Base-by-base conservation (phyloP, 192 early-diverging fungal species). In the Tieghemiomyces parasiticus region DNA sequence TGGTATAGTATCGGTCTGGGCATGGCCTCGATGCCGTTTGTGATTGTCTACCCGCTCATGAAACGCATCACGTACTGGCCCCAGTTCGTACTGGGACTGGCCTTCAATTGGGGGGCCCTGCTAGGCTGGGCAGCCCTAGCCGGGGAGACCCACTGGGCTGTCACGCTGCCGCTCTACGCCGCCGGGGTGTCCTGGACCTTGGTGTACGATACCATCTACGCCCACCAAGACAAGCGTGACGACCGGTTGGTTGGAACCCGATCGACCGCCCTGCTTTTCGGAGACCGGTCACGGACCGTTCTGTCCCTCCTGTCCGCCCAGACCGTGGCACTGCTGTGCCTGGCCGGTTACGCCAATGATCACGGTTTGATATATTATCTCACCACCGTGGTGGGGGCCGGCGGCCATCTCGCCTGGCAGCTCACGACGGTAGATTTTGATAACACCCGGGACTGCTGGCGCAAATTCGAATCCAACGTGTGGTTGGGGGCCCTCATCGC, bases 41-140 rank as follows among this genome's bases (percentile, higher is more conserved):
- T 95, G 0, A 72, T 73, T 0, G 71, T 80, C 1, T 97, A 97
- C 65, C 94, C 94, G 24, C 72, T 87, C 26, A 93, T 97, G 92
- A 97, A 97, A 67, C 87, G 94, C 4, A 74, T 94, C 30, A 97
- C 94, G 0, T 92, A 92, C 64, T 95, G 90, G 90, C 92, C 94
- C 2, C 94, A 97, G 65, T 65, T 79, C 0, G 86, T 94, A 0
- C 79, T 97, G 9, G 93, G 85, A 0, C 63, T 97, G 47, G 84
- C 94, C 0, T 95, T 89, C 65, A 97, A 97, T 70, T 95, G 89
- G 88, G 93, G 94, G 28, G 85, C 89, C 4, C 68, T 97, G 12
- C 70, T 91, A 2, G 94, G 94, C 34, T 92, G 86, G 74, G 74
- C 89, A 0, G 92, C 91, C 4, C 81, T 97, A 63, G 66, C 78